A percentile compares a stretch with the other conserved stretches of the same genome.
These are phyloP conservation scores for Alternaria gaisen DNA, from an alignment of 2,329 filamentous ascomycete genomes.

Conservation along the genomic window DNA sequence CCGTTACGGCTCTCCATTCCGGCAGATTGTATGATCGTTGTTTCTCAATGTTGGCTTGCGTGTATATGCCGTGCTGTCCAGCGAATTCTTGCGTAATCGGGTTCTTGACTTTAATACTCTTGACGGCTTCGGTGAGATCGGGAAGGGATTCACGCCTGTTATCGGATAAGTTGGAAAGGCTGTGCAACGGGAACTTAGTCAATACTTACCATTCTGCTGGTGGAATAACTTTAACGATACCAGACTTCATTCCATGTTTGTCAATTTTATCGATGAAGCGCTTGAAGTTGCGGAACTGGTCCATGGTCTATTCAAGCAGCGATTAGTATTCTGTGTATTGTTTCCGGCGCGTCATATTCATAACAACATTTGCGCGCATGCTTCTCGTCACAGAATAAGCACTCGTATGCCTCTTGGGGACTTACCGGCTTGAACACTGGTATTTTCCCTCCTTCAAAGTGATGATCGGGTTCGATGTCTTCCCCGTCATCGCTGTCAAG, in stretches of 20 bases:
- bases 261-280: conserved; percentile 90
- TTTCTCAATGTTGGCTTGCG: conserved; percentile 96
- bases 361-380: conserved; percentile 10
- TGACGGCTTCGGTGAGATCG: conserved; percentile 82
- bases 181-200: background rate
- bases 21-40: conserved; percentile 95
- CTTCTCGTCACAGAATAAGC: background rate
- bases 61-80: conserved; percentile 93
- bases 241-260: conserved; percentile 94
- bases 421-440: conserved; percentile 89
- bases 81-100: conserved; percentile 99
- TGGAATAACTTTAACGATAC: conserved; percentile 95
- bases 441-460: conserved; percentile 81
- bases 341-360: conserved; percentile 1
- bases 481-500: conserved; percentile 62
- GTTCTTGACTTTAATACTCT: conserved; percentile 91
- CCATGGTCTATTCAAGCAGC: conserved; percentile 70
- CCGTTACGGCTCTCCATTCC: conserved; percentile 92
- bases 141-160: conserved; percentile 74
- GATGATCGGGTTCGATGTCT: conserved; percentile 85
- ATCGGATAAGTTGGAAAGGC: conserved; percentile 20
- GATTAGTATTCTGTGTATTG: conserved; percentile 26
- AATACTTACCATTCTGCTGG: conserved; percentile 85
- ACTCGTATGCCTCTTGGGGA: conserved; percentile 33
- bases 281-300: conserved; percentile 93